Evolutionary conservation across 2,329 filamentous ascomycete genomes (phyloP), one percentile per base, ranked within the genome.

Genomic region (Pochonia chlamydosporia): DNA sequence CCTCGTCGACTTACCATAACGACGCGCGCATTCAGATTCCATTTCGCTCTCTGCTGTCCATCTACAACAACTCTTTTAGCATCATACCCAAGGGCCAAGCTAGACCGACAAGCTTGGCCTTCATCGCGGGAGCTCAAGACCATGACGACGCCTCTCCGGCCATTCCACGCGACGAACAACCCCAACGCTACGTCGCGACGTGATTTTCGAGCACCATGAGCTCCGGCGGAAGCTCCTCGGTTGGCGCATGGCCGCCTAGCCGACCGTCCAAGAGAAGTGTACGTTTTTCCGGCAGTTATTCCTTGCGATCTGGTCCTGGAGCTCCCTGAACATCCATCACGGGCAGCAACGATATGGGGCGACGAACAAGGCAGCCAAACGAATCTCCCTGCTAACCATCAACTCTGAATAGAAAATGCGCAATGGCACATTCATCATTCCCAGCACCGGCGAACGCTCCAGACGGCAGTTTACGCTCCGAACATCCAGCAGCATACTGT

Each of bases 351-450:
- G n/a, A n/a, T n/a, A n/a, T n/a, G n/a, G n/a, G n/a, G n/a, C n/a
- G n/a, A n/a, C n/a, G n/a, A n/a, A n/a, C n/a, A n/a, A n/a, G n/a
- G n/a, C n/a, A n/a, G n/a, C n/a, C n/a, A n/a, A n/a, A n/a, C n/a
- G n/a, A n/a, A n/a, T n/a, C n/a, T n/a, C n/a, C n/a, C n/a, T n/a
- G 30, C 21, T 44, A 25, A 37, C 49, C 28, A 31, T 40, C 23
- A 16, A 10, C 23, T 26, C 26, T 16, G 26, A 33, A 16, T 61
- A 84, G 80, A 82, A 90, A 76, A 75, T 95, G 51, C 84, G 86
- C 55, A 87, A 92, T 63, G 88, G 88, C 54, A 93, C 89, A 39
- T 90, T 95, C 64, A 86, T 97, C 56, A 78, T 95, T 46, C 90
- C 92, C 7, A 75, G 78, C 49, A 96, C 90, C 3, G 91, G 92